Percentiles rank a stretch among this genome's conserved stretches.
Conservation (phyloP, 1,284 basidiomycete genomes). For the Moniliophthora roreri region DNA sequence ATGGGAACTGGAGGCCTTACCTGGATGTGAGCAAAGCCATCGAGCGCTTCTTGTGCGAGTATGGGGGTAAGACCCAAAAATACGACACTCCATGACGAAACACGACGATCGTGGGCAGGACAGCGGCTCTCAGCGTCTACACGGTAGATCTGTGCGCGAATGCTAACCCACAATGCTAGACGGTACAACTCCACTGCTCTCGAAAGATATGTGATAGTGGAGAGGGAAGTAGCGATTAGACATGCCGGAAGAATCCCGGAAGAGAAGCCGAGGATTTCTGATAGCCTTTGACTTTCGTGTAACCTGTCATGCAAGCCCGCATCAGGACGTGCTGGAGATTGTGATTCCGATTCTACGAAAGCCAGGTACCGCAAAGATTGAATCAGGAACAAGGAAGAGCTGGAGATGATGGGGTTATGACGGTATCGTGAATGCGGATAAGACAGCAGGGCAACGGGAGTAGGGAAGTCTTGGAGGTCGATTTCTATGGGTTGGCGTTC, state of each 20-base stretch:
- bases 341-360: conserved; percentile 33
- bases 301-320: conserved; percentile 29
- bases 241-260: conserved; percentile 60
- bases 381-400: conserved; percentile 45
- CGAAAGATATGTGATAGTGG: conserved; percentile 40
- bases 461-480: conserved; percentile 39
- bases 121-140: conserved; percentile 37
- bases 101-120: conserved; percentile 21
- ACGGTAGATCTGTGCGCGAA: conserved; percentile 29
- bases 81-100: conserved; percentile 52
- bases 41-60: conserved; percentile 34
- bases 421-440: not conserved
- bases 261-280: conserved; percentile 58
- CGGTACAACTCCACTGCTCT: conserved; percentile 50
- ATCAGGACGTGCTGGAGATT: conserved; percentile 12
- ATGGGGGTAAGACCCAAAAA: conserved; percentile 39
- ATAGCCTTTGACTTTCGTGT: conserved; percentile 24
- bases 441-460: conserved; percentile 37
- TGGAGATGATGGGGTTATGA: conserved; percentile 48
- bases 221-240: conserved; percentile 46
- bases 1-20: conserved; percentile 6
- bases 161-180: conserved; percentile 56
- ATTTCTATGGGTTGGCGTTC: conserved; percentile 38
- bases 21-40: conserved; percentile 26
- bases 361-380: conserved; percentile 54